Percentiles rank a stretch among this genome's conserved stretches.
These are phyloP conservation scores for Rhododendron molle DNA, from an alignment of 148 eudicot species.

Conservation along the genomic window DNA sequence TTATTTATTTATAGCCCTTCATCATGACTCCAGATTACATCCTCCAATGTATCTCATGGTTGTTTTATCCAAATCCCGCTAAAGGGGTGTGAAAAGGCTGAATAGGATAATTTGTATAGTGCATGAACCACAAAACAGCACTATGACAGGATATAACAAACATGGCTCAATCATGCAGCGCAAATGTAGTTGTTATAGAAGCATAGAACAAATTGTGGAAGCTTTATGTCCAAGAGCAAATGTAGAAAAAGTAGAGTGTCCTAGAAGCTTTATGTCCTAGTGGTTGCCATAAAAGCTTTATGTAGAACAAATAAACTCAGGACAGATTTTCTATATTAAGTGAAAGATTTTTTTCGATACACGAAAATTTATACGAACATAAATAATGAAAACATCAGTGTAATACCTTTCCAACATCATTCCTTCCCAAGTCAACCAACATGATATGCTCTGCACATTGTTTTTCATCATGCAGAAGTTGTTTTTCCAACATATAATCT, in stretches of 20 bases:
- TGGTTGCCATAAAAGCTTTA: not conserved
- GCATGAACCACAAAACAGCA: not conserved
- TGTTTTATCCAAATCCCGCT: not conserved
- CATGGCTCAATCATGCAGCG: not conserved
- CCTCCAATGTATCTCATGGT: not conserved
- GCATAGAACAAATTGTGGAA: too few relatives aligned
- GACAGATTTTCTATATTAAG: not conserved
- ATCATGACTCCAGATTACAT: not conserved
- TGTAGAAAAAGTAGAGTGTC: not conserved
- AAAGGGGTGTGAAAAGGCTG: not conserved
- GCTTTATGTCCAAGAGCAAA: too few relatives aligned
- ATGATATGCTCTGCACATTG: conserved; percentile 97
- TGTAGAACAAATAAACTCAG: not conserved
- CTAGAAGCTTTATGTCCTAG: not conserved
- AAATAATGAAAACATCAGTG: not conserved
- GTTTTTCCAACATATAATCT: conserved; percentile 80
- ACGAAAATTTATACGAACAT: not conserved
- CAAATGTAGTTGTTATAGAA: not conserved
- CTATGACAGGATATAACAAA: not conserved
- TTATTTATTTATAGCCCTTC: not conserved
- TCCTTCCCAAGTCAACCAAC: conserved; percentile 98
- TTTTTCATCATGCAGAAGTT: conserved; percentile 81
- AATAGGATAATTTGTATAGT: not conserved
- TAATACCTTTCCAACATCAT: conserved; percentile 95
- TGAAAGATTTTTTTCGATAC: not conserved